phyloP scores from a whole-genome alignment of 176 grass and related monocot species.

The Hyparrhenia diplandra region DNA sequence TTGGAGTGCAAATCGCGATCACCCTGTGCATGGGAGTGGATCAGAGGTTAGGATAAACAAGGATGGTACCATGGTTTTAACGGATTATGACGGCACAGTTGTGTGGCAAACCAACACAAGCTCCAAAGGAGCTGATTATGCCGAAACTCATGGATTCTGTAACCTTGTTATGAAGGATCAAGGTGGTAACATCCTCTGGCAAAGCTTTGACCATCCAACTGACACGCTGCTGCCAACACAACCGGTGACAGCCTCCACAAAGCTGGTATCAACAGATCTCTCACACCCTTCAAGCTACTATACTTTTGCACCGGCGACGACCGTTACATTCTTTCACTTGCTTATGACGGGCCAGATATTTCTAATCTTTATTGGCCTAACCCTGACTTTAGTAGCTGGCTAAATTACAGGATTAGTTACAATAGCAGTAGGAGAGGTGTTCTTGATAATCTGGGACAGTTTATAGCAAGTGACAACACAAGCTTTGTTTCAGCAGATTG shows the following conservation, averaged over 20 bases:
- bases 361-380: slow-evolving; percentile 40
- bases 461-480: slow-evolving; percentile 24
- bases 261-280: slow-evolving; percentile 27
- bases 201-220: slow-evolving; percentile 40
- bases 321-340: slow-evolving; percentile 20
- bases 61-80: slow-evolving; percentile 24
- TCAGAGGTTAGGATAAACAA: slow-evolving; percentile 21
- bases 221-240: slow-evolving; percentile 26
- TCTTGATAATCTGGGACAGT: slow-evolving; percentile 21
- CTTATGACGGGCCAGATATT: slow-evolving; percentile 20
- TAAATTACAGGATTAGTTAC: slow-evolving; percentile 24
- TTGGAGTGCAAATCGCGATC: slow-evolving; percentile 27
- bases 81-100: not conserved
- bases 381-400: slow-evolving; percentile 23
- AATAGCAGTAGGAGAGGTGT: slow-evolving; percentile 24
- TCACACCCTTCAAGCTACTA: slow-evolving; percentile 30
- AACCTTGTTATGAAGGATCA: slow-evolving; percentile 12
- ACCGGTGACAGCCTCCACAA: slow-evolving; percentile 4
- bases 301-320: slow-evolving; percentile 14
- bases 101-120: slow-evolving; percentile 14
- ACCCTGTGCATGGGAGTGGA: not conserved
- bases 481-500: slow-evolving; percentile 25
- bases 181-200: slow-evolving; percentile 17
- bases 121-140: not conserved
- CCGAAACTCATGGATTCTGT: slow-evolving; percentile 18